Conservation (phyloP, 345 rosid genomes). For the Citrus reticulata region DNA sequence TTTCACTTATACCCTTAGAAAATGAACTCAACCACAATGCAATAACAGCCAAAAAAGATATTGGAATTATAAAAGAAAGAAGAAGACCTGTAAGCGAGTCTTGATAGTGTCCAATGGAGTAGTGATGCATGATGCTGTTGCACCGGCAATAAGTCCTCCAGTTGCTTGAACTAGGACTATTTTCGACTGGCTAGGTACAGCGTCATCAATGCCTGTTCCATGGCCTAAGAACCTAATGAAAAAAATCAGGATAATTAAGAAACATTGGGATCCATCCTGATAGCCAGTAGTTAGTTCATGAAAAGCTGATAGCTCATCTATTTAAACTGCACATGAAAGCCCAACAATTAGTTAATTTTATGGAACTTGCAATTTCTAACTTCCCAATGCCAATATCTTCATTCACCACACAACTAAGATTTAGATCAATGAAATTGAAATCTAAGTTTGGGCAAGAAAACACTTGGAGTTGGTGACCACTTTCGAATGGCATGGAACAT, state of each 20-base stretch:
- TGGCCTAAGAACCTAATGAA: constrained; percentile 63
- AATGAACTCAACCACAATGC: not conserved
- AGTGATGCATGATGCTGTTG: constrained; percentile 88
- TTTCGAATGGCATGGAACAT: not conserved
- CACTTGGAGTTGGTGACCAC: not conserved
- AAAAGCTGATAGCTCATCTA: not conserved
- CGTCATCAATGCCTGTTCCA: constrained; percentile 39
- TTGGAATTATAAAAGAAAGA: not conserved
- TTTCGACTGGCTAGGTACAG: constrained; percentile 47
- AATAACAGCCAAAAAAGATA: not conserved
- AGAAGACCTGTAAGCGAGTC: constrained; percentile 83
- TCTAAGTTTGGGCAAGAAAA: not conserved
- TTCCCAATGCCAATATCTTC: not conserved
- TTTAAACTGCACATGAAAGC: not conserved
- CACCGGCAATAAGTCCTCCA: constrained; percentile 96
- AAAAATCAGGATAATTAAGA: constrained; percentile 13
- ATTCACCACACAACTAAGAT: not conserved
- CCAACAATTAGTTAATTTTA: not conserved
- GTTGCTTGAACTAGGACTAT: constrained; percentile 77
- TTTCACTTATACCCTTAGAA: not conserved
- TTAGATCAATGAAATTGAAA: not conserved
- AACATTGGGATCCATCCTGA: not conserved
- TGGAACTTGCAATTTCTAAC: not conserved
- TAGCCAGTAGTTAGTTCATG: not conserved
- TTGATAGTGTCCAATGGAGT: constrained; percentile 95